phyloP scores from a whole-genome alignment of 2,329 filamentous ascomycete species.

The Pseudogymnoascus sp. region DNA sequence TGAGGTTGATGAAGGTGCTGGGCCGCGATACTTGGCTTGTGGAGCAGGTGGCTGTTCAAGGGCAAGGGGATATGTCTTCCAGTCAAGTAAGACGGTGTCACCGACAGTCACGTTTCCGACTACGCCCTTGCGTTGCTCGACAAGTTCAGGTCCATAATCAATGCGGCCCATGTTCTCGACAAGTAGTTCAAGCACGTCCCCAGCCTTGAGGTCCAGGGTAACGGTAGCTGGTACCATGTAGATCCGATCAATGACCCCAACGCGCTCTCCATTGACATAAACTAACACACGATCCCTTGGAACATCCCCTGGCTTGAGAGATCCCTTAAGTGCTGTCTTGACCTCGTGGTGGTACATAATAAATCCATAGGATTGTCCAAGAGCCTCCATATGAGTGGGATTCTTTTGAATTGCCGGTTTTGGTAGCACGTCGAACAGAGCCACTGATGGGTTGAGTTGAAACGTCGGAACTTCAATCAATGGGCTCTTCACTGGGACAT shows the following conservation, averaged over 20 bases:
- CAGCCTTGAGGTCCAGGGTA: constrained; percentile 29
- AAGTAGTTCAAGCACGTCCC: constrained; percentile 36
- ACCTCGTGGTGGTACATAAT: constrained; percentile 35
- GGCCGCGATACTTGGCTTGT: background rate
- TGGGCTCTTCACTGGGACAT: constrained; percentile 28
- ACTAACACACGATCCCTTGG: constrained; percentile 40
- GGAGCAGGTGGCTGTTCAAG: constrained; percentile 23
- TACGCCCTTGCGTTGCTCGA: constrained; percentile 41
- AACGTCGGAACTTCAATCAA: constrained; percentile 31
- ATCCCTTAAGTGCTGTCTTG: constrained; percentile 23
- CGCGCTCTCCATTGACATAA: constrained; percentile 35
- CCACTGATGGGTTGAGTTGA: constrained; percentile 29
- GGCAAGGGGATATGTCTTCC: constrained; percentile 34
- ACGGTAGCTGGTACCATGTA: constrained; percentile 34
- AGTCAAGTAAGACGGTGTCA: constrained; percentile 26
- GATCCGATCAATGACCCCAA: constrained; percentile 39
- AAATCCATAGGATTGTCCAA: constrained; percentile 38
- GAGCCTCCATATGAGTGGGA: constrained; percentile 38
- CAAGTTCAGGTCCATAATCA: constrained; percentile 35
- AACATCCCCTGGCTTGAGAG: constrained; percentile 34
- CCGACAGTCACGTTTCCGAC: constrained; percentile 36
- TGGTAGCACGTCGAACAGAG: constrained; percentile 33
- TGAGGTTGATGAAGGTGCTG: background rate
- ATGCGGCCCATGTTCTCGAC: constrained; percentile 45
- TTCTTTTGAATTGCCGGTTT: constrained; percentile 17